Base-by-base conservation (phyloP, 805 yeast genomes). In the Lipomyces japonicus region DNA sequence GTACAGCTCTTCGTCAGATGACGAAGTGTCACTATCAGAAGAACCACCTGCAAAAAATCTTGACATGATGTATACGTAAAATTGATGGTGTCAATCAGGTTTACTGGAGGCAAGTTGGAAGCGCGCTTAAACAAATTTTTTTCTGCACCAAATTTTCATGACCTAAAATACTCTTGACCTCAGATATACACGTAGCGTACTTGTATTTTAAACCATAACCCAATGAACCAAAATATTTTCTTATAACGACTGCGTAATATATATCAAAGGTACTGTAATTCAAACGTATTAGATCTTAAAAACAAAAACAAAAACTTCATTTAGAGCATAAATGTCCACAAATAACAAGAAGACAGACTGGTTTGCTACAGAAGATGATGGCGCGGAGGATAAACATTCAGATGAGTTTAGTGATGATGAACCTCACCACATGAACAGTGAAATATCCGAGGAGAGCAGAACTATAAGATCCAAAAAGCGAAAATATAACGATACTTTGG, bases 21-120 rank as follows among this genome's bases (percentile, higher is more conserved):
- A 78, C 53, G 81, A 79, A 57, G 76, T 73, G 65, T 80, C 81
- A 60, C 80, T 77, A 53, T 77, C 72, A 57, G 75, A 77, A 36
- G 68, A 63, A 22, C 71, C 72, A 24, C 80, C 71, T 48, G 81
- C 81, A 75, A 93, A 93, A 79, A 93, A 91, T 73, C 95, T 86
- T 62, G 97, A 88, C 95, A 89, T 89, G 31, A 24, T 43, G 40
- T 28, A 12, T 12, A 37, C 32, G 35, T 7, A 28, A 28, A 7
- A 7, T 28, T 7, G 7, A 12, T 28, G 31, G 31, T 28, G 31
- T 28, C 31, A 12, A 28, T 7, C 31, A 28, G 12, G 12, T 28
- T 12, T 28, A 12, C 7, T 28, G 7, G 7, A 12, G 12, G n/a
- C n/a, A n/a, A n/a, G n/a, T n/a, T n/a, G n/a, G n/a, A n/a, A n/a